Evolutionary conservation across 2,329 filamentous ascomycete species (phyloP), one percentile per base, ranked within the genome.

Genomic region (Fusarium chlamydosporum): DNA sequence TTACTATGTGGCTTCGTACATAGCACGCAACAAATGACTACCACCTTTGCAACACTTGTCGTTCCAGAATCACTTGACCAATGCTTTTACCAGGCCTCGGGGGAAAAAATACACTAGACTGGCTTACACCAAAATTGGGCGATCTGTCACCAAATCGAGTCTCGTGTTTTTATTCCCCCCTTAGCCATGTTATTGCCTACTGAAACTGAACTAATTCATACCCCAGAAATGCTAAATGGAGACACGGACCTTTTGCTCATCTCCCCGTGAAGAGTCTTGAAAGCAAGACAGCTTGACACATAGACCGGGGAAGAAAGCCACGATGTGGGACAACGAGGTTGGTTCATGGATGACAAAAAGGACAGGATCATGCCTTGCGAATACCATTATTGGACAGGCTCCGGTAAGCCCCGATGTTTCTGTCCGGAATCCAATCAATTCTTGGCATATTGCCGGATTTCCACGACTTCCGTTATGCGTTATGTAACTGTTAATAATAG

Each of bases 381-480:
- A 20, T 10, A 15, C 16, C 16, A 20, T 38, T 23, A 7, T 16
- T 50, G 20, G 15, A 27, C 11, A 50, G 35, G 20, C 15, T 41
- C 38, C 38, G 23, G 15, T 41, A 5, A 37, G 20, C 9, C 23
- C n/a, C 11, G 9, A 27, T 20, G 16, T 51, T 51, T 40, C 34
- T 40, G 34, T 40, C 34, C 11, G 20, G 18, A 43, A 50, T 33
- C 38, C 40, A 40, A 26, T 11, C 40, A 47, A 34, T 43, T 18
- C 62, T 70, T 69, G 67, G 67, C 57, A 34, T 42, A 48, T 48
- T 70, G 53, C 67, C 62, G 67, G 20, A 52, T 33, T 51, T 33
- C 62, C 57, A 67, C 18, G 52, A 43, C 29, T 37, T 38, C 41
- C 54, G 18, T 12, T 63, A 26, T 53, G 52, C 35, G 50, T 55